Evolutionary conservation across 805 yeast species (phyloP).

Genomic region (Millerozyma miso): DNA sequence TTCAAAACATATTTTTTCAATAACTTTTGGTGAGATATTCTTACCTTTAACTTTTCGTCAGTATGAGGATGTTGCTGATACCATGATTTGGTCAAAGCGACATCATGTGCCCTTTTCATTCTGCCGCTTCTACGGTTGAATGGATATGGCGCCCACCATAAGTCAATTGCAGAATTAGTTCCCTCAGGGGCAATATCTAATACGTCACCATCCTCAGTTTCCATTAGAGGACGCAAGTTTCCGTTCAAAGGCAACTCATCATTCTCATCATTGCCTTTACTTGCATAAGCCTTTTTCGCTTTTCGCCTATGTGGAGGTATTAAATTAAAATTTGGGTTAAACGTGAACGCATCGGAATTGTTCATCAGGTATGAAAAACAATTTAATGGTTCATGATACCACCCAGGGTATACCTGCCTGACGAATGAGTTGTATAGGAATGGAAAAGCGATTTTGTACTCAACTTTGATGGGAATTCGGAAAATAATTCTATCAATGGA

Average conservation of each 20-base stretch:
- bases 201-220: slow-evolving; percentile 4
- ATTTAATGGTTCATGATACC: slow-evolving; percentile 63
- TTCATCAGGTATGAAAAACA: slow-evolving; percentile 32
- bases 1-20: slow-evolving; percentile 71
- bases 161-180: slow-evolving; percentile 49
- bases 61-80: slow-evolving; percentile 64
- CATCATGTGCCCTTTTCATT: slow-evolving; percentile 84
- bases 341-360: slow-evolving; percentile 55
- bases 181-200: slow-evolving; percentile 36
- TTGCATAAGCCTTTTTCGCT: background rate
- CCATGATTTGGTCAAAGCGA: slow-evolving; percentile 79
- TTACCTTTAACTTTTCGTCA: slow-evolving; percentile 66
- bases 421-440: slow-evolving; percentile 77
- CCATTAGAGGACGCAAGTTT: slow-evolving; percentile 50
- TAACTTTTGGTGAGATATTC: slow-evolving; percentile 87
- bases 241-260: slow-evolving; percentile 41
- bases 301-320: slow-evolving; percentile 28
- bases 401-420: slow-evolving; percentile 53
- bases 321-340: slow-evolving; percentile 53
- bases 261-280: slow-evolving; percentile 23
- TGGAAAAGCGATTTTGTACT: slow-evolving; percentile 84
- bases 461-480: slow-evolving; percentile 72
- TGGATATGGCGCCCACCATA: slow-evolving; percentile 85
- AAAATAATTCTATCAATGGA: slow-evolving; percentile 83
- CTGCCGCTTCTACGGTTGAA: slow-evolving; percentile 71